These are phyloP conservation scores for Kluyveromyces aestuarii DNA, from an alignment of 805 yeast genomes.

Conservation along the genomic window DNA sequence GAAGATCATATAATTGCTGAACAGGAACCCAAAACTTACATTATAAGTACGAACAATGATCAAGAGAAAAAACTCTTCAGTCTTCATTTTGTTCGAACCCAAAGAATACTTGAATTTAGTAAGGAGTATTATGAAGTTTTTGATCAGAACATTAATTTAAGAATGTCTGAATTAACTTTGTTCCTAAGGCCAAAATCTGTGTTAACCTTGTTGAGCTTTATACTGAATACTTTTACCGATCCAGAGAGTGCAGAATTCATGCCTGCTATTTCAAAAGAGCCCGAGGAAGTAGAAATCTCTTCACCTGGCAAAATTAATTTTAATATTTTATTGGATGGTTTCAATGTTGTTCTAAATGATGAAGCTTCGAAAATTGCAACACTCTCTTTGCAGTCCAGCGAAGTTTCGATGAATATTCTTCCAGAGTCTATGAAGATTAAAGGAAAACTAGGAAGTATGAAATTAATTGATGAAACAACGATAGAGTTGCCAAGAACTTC, in stretches of 20 bases:
- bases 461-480: constrained; percentile 66
- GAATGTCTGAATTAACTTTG: constrained; percentile 69
- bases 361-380: constrained; percentile 80
- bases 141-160: constrained; percentile 67
- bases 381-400: constrained; percentile 63
- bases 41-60: constrained; percentile 53
- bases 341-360: constrained; percentile 69
- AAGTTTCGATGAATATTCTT: constrained; percentile 50
- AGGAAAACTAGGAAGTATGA: constrained; percentile 69
- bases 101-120: constrained; percentile 48
- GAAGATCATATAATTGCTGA: constrained; percentile 65
- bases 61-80: constrained; percentile 44
- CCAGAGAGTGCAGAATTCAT: constrained; percentile 62
- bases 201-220: constrained; percentile 69
- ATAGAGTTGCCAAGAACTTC: constrained; percentile 54
- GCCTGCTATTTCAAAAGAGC: constrained; percentile 63
- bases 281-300: constrained; percentile 44
- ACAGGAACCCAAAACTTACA: constrained; percentile 54
- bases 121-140: constrained; percentile 49
- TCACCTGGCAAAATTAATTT: constrained; percentile 73
- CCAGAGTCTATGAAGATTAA: constrained; percentile 71
- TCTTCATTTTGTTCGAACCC: constrained; percentile 48
- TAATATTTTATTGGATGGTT: constrained; percentile 58
- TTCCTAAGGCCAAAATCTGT: constrained; percentile 71
- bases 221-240: constrained; percentile 79